Base-by-base conservation (phyloP, 2,329 filamentous ascomycete species). In the Fusarium euwallaceae region DNA sequence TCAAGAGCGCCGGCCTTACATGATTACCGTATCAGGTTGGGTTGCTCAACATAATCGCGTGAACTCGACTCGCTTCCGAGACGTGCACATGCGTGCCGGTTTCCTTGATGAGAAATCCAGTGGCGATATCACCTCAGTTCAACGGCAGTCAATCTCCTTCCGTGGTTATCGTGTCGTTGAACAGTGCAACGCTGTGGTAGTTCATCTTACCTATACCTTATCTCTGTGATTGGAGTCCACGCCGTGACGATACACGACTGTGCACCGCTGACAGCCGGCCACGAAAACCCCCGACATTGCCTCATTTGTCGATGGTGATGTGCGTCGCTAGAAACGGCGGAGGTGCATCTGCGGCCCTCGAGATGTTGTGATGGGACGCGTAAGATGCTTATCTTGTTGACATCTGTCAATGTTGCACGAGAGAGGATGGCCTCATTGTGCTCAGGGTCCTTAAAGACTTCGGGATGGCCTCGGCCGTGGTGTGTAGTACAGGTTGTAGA, bases 161-260 rank as follows among this genome's bases (percentile, higher is more conserved):
- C 4, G 39, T 41, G n/a, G 34, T 41, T 10, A n/a, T 63, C 11
- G 37, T 45, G 5, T 29, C 20, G 48, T 55, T 32, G 17, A 55
- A 55, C 48, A 20, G 48, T 32, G 6, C 27, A 20, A 55, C 48
- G 27, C 17, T 55, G 48, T 32, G 48, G 27, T 55, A 55, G 17
- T 55, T 14, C 11, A 32, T 37, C 43, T 51, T 20, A 53, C 48
- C 48, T 53, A 27, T 22, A 16, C 32, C 27, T 24, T 12, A 66
- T 69, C 5, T 43, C 55, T 32, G 36, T 55, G 12, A 62, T 61
- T 29, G 64, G 51, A 17, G 24, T 34, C 24, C 61, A 39, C 58
- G 70, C 20, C 24, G 67, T 65, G 14, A 63, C 61, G 14, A 61
- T 58, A 41, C 64, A 68, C 14, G 39, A 62, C 37, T 65, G 70